A percentile compares a stretch with the other conserved stretches of the same genome.
Evolutionary conservation across 495 filamentous ascomycete species (phyloP).

Genomic region (Ascodesmis nigricans): DNA sequence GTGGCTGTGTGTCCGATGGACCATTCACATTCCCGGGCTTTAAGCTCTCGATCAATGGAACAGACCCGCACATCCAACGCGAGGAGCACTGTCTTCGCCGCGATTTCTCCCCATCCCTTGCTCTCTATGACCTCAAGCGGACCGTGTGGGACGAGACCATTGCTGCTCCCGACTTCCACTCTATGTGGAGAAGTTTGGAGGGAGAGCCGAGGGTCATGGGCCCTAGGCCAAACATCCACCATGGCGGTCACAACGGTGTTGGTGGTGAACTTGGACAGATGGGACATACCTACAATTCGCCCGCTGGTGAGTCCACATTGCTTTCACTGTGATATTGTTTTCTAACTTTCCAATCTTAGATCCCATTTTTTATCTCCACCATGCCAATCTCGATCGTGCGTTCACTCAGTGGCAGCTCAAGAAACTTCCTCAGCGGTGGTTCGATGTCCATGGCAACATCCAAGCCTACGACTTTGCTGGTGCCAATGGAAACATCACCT

Average conservation of each 20-base stretch:
- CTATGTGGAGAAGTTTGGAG: neutral
- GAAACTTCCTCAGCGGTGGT: constrained; percentile 12
- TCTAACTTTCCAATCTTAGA: constrained; percentile 20
- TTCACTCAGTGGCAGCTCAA: constrained; percentile 32
- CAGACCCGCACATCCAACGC: constrained; percentile 34
- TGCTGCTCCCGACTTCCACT: neutral
- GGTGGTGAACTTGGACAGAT: constrained; percentile 22
- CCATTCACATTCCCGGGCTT: constrained; percentile 20
- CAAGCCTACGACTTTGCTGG: constrained; percentile 19
- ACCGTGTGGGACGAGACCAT: constrained; percentile 6
- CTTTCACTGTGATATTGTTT: neutral
- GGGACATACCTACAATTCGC: constrained; percentile 11
- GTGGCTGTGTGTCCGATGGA: constrained; percentile 13
- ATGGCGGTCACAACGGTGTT: constrained; percentile 40
- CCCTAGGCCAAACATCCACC: constrained; percentile 33
- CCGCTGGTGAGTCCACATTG: constrained; percentile 18
- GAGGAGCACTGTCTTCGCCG: constrained; percentile 46
- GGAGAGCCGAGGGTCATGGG: constrained; percentile 23
- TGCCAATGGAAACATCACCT: constrained; percentile 23
- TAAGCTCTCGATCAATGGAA: constrained; percentile 6
- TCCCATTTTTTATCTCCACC: constrained; percentile 33
- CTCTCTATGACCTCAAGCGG: constrained; percentile 8
- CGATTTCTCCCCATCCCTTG: constrained; percentile 33
- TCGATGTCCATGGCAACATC: constrained; percentile 23
- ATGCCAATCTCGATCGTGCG: constrained; percentile 30